A percentile compares a stretch with the other conserved stretches of the same genome.
Evolutionary conservation across 129 eudicot genomes (phyloP).

Genomic region (Arctium lappa): DNA sequence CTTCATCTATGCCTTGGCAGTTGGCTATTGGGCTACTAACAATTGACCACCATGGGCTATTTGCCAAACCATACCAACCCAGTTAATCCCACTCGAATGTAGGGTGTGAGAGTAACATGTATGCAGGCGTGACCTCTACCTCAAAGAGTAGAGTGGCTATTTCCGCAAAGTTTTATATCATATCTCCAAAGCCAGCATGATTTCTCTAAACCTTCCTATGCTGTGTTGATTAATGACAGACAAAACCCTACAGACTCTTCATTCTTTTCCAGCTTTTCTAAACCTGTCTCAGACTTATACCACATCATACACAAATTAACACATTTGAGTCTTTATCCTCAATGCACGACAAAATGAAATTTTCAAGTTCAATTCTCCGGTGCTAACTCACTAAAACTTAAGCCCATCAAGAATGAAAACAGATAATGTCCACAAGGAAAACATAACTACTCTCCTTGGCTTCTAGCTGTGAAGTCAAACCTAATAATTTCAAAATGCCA

Average conservation of each 20-base stretch:
- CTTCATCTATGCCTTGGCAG: not conserved
- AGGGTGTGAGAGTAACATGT: not conserved
- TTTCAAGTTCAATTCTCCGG: not conserved
- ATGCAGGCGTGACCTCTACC: not conserved
- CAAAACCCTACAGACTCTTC: not conserved
- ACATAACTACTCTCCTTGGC: not conserved
- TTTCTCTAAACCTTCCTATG: not conserved
- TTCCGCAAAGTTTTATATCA: not conserved
- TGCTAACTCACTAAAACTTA: not conserved
- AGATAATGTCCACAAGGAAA: not conserved
- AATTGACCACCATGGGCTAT: not conserved
- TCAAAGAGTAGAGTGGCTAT: no score
- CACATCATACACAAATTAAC: not conserved
- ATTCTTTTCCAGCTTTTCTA: not conserved
- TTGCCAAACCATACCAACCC: not conserved
- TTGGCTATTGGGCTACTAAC: not conserved
- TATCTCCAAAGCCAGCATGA: not conserved
- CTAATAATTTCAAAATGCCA: not conserved
- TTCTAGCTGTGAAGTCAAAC: not conserved
- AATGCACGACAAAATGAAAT: not conserved
- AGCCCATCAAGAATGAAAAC: not conserved
- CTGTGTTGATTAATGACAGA: not conserved
- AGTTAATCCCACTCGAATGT: not conserved
- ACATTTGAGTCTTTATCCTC: not conserved
- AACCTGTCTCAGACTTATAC: not conserved